phyloP scores from a whole-genome alignment of 805 yeast genomes.

The Zygosaccharomyces gambellarensis region DNA sequence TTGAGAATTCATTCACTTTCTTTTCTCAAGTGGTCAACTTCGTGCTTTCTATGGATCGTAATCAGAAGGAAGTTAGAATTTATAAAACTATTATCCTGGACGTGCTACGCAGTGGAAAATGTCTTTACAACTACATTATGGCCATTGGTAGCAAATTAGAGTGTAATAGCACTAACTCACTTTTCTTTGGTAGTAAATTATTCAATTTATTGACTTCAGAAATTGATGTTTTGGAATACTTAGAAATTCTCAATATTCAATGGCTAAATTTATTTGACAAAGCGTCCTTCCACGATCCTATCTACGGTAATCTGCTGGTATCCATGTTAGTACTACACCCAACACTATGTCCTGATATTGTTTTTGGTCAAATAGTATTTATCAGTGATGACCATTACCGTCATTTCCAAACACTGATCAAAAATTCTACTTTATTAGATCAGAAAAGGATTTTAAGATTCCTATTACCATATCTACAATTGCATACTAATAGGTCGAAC shows the following conservation, averaged over 20 bases:
- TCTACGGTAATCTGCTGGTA: constrained; percentile 13
- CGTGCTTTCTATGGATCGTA: constrained; percentile 9
- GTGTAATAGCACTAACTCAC: constrained; percentile 15
- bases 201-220: constrained; percentile 24
- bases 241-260: constrained; percentile 19
- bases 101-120: constrained; percentile 8
- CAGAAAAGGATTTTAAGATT: constrained; percentile 16
- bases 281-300: background rate
- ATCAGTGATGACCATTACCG: constrained; percentile 6
- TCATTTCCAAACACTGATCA: constrained; percentile 10
- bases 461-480: constrained; percentile 22
- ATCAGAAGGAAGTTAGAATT: constrained; percentile 13
- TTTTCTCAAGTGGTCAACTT: constrained; percentile 23
- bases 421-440: constrained; percentile 12
- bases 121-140: constrained; percentile 17
- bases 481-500: constrained; percentile 8
- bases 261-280: constrained; percentile 17
- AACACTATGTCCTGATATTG: constrained; percentile 11
- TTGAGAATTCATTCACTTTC: constrained; percentile 13
- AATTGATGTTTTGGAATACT: constrained; percentile 20
- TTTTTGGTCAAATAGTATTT: constrained; percentile 22
- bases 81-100: constrained; percentile 16
- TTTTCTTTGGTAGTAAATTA: constrained; percentile 34
- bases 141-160: constrained; percentile 6
- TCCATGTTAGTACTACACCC: constrained; percentile 21